Evolutionary conservation across 2,329 filamentous ascomycete genomes (phyloP).

Genomic region (Verruconis gallopava): DNA sequence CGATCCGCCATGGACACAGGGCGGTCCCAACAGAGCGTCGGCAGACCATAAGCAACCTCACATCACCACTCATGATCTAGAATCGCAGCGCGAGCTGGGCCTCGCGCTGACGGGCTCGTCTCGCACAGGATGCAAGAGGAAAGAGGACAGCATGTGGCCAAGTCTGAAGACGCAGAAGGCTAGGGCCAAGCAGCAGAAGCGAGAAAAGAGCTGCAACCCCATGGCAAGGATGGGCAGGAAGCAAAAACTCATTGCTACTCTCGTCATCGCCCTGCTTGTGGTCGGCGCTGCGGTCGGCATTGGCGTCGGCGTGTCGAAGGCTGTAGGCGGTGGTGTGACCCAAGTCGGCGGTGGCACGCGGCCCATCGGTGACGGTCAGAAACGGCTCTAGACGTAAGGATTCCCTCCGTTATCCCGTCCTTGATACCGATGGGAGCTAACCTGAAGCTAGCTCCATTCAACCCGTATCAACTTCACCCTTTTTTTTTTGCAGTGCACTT

Average conservation of each 20-base stretch:
- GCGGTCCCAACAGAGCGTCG: slow-evolving; percentile 18
- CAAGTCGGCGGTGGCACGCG: slow-evolving; percentile 24
- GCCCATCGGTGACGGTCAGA: slow-evolving; percentile 11
- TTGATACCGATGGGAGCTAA: too few relatives aligned
- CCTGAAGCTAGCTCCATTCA: too few relatives aligned
- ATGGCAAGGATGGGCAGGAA: slow-evolving; percentile 30
- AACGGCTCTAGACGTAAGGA: too few relatives aligned
- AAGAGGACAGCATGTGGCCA: slow-evolving; percentile 39
- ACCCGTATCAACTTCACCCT: too few relatives aligned
- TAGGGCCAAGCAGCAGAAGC: slow-evolving; percentile 22
- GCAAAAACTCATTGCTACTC: slow-evolving; percentile 32
- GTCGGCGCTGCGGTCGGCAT: slow-evolving; percentile 34
- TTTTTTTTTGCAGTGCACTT: too few relatives aligned
- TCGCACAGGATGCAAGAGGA: slow-evolving; percentile 4
- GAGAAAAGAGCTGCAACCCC: slow-evolving; percentile 26
- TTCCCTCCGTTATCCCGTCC: too few relatives aligned
- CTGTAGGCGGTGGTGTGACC: slow-evolving; percentile 36
- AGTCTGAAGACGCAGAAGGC: slow-evolving; percentile 34
- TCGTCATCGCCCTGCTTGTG: slow-evolving; percentile 31
- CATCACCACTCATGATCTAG: slow-evolving; percentile 28
- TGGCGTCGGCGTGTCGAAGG: slow-evolving; percentile 35
- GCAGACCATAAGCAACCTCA: slow-evolving; percentile 5
- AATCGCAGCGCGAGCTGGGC: slow-evolving; percentile 6
- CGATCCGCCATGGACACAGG: slow-evolving; percentile 36
- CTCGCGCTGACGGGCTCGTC: slow-evolving; percentile 14